Evolutionary conservation across 2,329 filamentous ascomycete genomes (phyloP).

Genomic region (Hymenoscyphus repandus): DNA sequence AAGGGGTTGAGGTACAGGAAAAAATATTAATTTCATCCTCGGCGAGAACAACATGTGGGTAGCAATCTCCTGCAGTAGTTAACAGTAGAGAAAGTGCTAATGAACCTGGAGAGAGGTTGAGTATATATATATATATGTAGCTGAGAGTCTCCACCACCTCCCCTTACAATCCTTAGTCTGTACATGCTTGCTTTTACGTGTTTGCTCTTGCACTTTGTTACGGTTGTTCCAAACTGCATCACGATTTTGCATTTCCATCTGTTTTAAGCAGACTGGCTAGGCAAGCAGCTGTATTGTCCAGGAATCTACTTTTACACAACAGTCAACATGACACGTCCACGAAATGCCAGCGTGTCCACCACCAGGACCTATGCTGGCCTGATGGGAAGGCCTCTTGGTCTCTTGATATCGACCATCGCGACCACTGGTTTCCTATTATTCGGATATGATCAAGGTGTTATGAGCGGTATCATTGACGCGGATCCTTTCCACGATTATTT

Average conservation of each 20-base stretch:
- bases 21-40: neutral
- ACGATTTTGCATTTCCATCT: neutral
- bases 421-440: conserved; percentile 81
- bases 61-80: neutral
- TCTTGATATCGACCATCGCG: conserved; percentile 64
- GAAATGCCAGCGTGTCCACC: conserved; percentile 14
- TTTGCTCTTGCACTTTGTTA: neutral
- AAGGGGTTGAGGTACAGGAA: neutral
- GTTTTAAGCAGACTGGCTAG: neutral
- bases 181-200: neutral
- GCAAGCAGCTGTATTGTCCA: neutral
- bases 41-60: neutral
- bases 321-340: neutral
- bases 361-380: conserved; percentile 54
- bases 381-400: conserved; percentile 59
- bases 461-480: conserved; percentile 67
- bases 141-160: too few relatives aligned
- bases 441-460: conserved; percentile 84
- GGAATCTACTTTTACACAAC: neutral
- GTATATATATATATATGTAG: neutral
- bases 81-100: neutral
- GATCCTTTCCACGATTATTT: conserved; percentile 82
- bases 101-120: neutral
- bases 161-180: neutral
- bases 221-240: neutral